Conservation (phyloP, 805 yeast species). For the Kuraishia cidri region DNA sequence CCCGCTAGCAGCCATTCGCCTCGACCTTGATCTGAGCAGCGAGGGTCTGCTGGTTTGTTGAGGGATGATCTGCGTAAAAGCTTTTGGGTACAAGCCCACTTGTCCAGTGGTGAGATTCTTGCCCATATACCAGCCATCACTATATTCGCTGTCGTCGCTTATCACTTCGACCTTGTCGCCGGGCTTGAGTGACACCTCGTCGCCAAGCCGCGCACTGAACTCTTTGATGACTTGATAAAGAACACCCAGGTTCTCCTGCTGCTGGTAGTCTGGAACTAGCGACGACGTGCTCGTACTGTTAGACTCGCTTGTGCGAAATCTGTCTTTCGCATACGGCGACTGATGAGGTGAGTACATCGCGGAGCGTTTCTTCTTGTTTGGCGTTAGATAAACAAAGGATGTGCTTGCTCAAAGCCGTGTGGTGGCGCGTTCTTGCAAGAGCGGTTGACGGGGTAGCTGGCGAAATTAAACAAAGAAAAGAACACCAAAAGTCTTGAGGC, state of each 20-base stretch:
- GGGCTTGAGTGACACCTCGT: conserved; percentile 69
- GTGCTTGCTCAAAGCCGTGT: too few relatives aligned
- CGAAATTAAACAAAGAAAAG: too few relatives aligned
- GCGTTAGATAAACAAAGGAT: too few relatives aligned
- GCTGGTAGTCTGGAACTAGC: too few relatives aligned
- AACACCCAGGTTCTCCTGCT: conserved; percentile 5
- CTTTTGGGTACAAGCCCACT: conserved; percentile 87
- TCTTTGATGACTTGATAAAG: conserved; percentile 65
- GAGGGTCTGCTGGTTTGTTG: conserved; percentile 19
- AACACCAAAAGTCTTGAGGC: too few relatives aligned
- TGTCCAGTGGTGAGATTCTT: conserved; percentile 60
- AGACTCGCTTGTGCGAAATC: too few relatives aligned
- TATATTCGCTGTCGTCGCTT: conserved; percentile 87
- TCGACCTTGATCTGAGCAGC: conserved; percentile 49
- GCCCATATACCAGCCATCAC: conserved; percentile 97
- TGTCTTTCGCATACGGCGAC: too few relatives aligned
- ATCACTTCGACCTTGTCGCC: conserved; percentile 88
- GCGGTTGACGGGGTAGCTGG: too few relatives aligned
- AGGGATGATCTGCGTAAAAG: conserved; percentile 55
- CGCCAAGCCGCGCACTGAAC: conserved; percentile 80
- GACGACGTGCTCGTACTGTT: too few relatives aligned
- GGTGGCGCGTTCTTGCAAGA: too few relatives aligned
- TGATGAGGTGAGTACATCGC: too few relatives aligned
- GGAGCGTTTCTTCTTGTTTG: too few relatives aligned
- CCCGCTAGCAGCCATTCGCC: conserved; percentile 27